Conservation (phyloP, 192 early-diverging fungal species). For the Phlyctochytrium planicorne region DNA sequence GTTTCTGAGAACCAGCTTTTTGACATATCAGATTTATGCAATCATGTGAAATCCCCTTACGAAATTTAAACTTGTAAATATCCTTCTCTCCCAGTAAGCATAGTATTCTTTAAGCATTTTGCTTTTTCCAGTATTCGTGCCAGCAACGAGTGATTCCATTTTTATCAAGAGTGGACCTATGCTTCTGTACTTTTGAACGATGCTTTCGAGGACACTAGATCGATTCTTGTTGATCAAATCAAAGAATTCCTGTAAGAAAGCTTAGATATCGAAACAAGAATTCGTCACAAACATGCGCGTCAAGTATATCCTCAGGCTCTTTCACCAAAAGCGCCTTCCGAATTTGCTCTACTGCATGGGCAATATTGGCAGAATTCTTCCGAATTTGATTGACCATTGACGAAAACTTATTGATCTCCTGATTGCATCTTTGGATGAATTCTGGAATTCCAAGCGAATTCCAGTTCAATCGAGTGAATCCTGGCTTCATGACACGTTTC, state of each 20-base stretch:
- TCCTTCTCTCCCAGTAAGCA: slow-evolving; percentile 51
- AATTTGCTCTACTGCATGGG: slow-evolving; percentile 52
- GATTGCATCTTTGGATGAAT: slow-evolving; percentile 58
- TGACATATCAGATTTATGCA: neutral
- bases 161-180: slow-evolving; percentile 65
- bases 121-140: slow-evolving; percentile 63
- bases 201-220: slow-evolving; percentile 37
- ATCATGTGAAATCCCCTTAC: slow-evolving; percentile 26
- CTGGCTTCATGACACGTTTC: slow-evolving; percentile 62
- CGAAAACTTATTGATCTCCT: slow-evolving; percentile 64
- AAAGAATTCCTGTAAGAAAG: slow-evolving; percentile 53
- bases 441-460: slow-evolving; percentile 64
- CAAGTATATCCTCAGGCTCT: slow-evolving; percentile 54
- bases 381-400: slow-evolving; percentile 60
- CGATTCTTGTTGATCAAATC: slow-evolving; percentile 58
- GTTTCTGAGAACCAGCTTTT: slow-evolving; percentile 64
- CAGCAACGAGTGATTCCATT: slow-evolving; percentile 62
- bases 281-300: slow-evolving; percentile 50
- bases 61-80: slow-evolving; percentile 52
- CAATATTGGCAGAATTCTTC: slow-evolving; percentile 62
- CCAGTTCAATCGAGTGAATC: slow-evolving; percentile 63
- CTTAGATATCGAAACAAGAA: neutral
- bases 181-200: slow-evolving; percentile 55
- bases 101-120: slow-evolving; percentile 61
- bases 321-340: slow-evolving; percentile 44